phyloP scores from a whole-genome alignment of 2,329 filamentous ascomycete species.

The Venturia nashicola region DNA sequence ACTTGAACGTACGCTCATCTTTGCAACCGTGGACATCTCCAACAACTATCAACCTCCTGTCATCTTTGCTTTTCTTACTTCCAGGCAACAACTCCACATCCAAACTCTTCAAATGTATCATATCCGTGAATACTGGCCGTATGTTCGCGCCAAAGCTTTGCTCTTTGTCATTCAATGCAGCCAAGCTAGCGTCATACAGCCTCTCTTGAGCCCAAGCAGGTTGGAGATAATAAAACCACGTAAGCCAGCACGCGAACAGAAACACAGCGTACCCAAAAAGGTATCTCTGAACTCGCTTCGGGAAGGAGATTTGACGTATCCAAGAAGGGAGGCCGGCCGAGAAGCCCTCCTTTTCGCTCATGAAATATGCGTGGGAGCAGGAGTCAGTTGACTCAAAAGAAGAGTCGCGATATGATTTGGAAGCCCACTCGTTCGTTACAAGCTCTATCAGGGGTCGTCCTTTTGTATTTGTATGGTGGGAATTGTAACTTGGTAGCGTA shows the following conservation, averaged over 20 bases:
- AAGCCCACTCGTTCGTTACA: slow-evolving; percentile 16
- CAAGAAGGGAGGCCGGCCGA: not conserved
- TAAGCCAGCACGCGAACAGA: slow-evolving; percentile 19
- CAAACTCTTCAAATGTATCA: slow-evolving; percentile 39
- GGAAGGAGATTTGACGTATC: slow-evolving; percentile 16
- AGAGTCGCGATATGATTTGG: slow-evolving; percentile 19
- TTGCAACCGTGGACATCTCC: slow-evolving; percentile 91
- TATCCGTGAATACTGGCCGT: slow-evolving; percentile 33
- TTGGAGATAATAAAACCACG: slow-evolving; percentile 25
- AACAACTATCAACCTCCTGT: slow-evolving; percentile 61
- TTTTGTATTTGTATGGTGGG: not conserved
- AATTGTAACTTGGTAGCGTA: not conserved
- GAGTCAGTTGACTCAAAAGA: slow-evolving; percentile 22
- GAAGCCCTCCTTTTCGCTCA: slow-evolving; percentile 21
- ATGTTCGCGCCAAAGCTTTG: slow-evolving; percentile 33
- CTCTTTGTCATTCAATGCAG: slow-evolving; percentile 1
- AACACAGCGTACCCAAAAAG: slow-evolving; percentile 21
- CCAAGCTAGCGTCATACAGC: slow-evolving; percentile 22
- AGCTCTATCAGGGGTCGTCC: slow-evolving; percentile 14
- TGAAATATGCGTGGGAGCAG: slow-evolving; percentile 18
- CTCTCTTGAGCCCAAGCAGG: slow-evolving; percentile 24
- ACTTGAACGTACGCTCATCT: slow-evolving; percentile 40
- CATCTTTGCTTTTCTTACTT: slow-evolving; percentile 20
- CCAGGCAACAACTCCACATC: slow-evolving; percentile 34
- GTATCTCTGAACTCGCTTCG: slow-evolving; percentile 23